Conservation (phyloP, 495 filamentous ascomycete species). For the Xylona heveae region DNA sequence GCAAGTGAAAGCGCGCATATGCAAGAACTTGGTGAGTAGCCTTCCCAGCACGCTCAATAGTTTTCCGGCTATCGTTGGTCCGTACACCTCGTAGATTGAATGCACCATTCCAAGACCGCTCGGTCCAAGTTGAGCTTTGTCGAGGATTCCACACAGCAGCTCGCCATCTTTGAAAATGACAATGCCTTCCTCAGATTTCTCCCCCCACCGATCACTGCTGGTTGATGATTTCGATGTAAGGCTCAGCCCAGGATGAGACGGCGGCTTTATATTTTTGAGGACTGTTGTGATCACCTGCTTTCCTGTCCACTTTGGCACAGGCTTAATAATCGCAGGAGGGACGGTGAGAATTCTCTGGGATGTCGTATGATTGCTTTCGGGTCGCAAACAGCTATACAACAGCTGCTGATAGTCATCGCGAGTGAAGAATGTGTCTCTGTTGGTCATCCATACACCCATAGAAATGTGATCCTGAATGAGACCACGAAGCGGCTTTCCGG, state of each 20-base stretch:
- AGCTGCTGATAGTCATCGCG: slow-evolving; percentile 81
- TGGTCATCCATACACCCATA: slow-evolving; percentile 78
- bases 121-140: slow-evolving; percentile 89
- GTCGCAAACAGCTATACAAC: slow-evolving; percentile 69
- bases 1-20: slow-evolving; percentile 89
- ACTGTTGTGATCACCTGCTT: slow-evolving; percentile 94
- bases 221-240: slow-evolving; percentile 61
- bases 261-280: slow-evolving; percentile 70
- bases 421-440: slow-evolving; percentile 80
- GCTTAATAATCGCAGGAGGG: slow-evolving; percentile 63
- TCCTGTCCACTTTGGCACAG: slow-evolving; percentile 76
- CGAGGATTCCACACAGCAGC: slow-evolving; percentile 74
- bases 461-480: slow-evolving; percentile 98
- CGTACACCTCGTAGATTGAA: slow-evolving; percentile 82
- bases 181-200: slow-evolving; percentile 46
- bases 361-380: slow-evolving; percentile 67
- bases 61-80: slow-evolving; percentile 63
- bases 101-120: slow-evolving; percentile 75
- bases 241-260: slow-evolving; percentile 52
- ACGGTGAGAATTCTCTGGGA: slow-evolving; percentile 52
- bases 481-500: slow-evolving; percentile 85
- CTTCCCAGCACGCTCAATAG: slow-evolving; percentile 76
- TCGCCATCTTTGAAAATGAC: slow-evolving; percentile 78
- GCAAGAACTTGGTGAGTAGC: slow-evolving; percentile 69
- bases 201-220: slow-evolving; percentile 53